Evolutionary conservation across 331 rosid species (phyloP), one percentile per base, ranked within the genome.

Genomic region (Malus hybrid): DNA sequence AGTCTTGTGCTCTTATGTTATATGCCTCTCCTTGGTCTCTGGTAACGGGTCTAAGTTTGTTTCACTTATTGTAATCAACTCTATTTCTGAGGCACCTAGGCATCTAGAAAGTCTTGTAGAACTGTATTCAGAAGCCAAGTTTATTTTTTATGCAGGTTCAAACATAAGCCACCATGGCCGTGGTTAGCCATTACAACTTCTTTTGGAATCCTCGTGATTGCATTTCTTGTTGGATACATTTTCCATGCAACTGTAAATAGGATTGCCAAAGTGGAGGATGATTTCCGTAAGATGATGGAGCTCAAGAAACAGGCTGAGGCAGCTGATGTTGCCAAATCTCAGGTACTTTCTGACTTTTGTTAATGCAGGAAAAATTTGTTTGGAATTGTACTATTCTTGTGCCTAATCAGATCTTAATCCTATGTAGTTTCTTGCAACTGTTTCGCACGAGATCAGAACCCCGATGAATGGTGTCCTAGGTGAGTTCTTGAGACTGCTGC

Each of bases 391-490:
- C 63, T 75, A 12, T 70, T 48, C 59, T 48, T 62, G 65, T 70
- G 73, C 78, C 68, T 81, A 75, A 80, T 80, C 64, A 14, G 42
- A 27, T 69, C 71, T 84, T 32, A 44, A 19, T 67, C 71, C 27
- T 69, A 29, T 86, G 86, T 78, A 95, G 99, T 95, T 95, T 80
- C 96, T 95, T 62, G 97, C 99, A 34, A 92, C 97, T 19, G 97
- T 95, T 71, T 95, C 97, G 60, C 93, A 95, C 67, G 97, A 90
- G 89, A 95, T 95, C 86, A 86, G 97, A 82, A 92, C 97, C 36
- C 99, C 99, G 50, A 92, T 90, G 97, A 95, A 92, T 63, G 96
- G 96, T 71, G 97, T 92, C 80, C 87, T 90, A 29, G 99, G 99
- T 95, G 85, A 88, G 97, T 80, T 62, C 73, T 76, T 44, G 44